Evolutionary conservation across 2,329 filamentous ascomycete genomes (phyloP).

Genomic region (Exophiala alcalophila): DNA sequence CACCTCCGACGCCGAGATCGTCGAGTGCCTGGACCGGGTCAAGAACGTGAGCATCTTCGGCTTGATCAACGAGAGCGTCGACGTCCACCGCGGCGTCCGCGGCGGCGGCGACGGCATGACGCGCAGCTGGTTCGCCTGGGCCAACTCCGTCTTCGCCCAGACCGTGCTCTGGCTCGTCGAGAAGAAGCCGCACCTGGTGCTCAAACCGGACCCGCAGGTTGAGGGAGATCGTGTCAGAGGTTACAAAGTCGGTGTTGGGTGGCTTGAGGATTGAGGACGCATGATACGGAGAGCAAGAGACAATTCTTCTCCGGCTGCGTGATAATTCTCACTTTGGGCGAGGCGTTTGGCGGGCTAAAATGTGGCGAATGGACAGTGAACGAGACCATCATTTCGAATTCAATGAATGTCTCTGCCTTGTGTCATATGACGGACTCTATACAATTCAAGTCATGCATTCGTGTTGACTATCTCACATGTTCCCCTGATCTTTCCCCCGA

Average conservation of each 20-base stretch:
- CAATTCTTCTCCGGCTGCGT: too few species aligned
- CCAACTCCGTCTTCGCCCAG: constrained; percentile 91
- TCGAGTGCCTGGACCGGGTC: constrained; percentile 67
- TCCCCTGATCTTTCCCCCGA: too few species aligned
- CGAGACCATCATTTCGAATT: too few species aligned
- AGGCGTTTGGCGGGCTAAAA: too few species aligned
- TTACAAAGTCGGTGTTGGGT: constrained; percentile 28
- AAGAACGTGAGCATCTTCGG: constrained; percentile 73
- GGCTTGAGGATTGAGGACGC: constrained; percentile 17
- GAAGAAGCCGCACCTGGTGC: constrained; percentile 83
- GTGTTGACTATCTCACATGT: too few species aligned
- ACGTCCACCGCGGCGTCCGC: constrained; percentile 61
- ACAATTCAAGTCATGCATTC: too few species aligned
- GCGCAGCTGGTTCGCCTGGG: constrained; percentile 95
- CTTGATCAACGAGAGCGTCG: constrained; percentile 85
- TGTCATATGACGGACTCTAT: too few species aligned
- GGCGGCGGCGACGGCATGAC: constrained; percentile 62
- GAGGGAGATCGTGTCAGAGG: constrained; percentile 45
- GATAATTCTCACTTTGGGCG: too few species aligned
- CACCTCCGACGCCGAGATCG: constrained; percentile 71
- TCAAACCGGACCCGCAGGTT: constrained; percentile 60
- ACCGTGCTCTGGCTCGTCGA: constrained; percentile 86
- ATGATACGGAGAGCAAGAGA: too few species aligned
- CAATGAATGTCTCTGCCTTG: too few species aligned
- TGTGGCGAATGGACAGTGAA: too few species aligned